phyloP scores from a whole-genome alignment of 2,329 filamentous ascomycete species.

The Grosmannia clavigera region DNA sequence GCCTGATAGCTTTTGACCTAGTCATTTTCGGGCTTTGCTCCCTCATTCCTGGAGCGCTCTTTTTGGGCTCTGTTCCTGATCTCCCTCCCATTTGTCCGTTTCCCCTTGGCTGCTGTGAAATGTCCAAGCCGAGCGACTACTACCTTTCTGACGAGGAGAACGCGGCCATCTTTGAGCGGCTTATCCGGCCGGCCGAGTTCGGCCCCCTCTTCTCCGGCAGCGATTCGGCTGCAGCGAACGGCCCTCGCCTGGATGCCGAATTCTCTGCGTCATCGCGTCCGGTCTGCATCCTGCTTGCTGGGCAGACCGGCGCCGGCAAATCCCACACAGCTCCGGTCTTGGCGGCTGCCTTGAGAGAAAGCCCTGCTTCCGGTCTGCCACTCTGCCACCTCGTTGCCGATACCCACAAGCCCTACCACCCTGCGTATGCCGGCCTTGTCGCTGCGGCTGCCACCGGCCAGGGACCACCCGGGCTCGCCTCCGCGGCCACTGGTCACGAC shows the following conservation, averaged over 20 bases:
- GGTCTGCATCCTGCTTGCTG: conserved; percentile 30
- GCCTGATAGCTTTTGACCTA: not conserved
- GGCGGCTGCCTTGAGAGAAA: conserved; percentile 18
- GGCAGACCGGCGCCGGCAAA: conserved; percentile 36
- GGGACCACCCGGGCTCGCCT: conserved; percentile 22
- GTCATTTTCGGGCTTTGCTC: not conserved
- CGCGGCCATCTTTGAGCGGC: conserved; percentile 15
- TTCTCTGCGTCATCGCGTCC: conserved; percentile 7
- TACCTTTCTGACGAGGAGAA: conserved; percentile 17
- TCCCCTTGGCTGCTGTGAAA: not conserved
- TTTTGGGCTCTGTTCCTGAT: not conserved
- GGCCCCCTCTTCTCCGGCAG: not conserved
- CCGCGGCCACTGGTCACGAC: conserved; percentile 25
- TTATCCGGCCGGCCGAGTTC: conserved; percentile 13
- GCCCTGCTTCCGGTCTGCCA: not conserved
- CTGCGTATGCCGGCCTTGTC: conserved; percentile 23
- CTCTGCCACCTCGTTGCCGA: conserved; percentile 33
- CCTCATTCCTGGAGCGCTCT: not conserved
- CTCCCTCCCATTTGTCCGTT: not conserved
- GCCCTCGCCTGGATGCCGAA: too few relatives aligned
- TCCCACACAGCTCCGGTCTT: conserved; percentile 29
- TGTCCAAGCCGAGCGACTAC: conserved; percentile 10
- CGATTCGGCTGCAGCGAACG: not conserved
- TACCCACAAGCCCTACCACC: conserved; percentile 37
- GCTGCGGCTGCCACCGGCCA: conserved; percentile 8